Evolutionary conservation across 768 basidiomycete species (phyloP), one percentile per base, ranked within the genome.

Genomic region (Boletus sensibilis): DNA sequence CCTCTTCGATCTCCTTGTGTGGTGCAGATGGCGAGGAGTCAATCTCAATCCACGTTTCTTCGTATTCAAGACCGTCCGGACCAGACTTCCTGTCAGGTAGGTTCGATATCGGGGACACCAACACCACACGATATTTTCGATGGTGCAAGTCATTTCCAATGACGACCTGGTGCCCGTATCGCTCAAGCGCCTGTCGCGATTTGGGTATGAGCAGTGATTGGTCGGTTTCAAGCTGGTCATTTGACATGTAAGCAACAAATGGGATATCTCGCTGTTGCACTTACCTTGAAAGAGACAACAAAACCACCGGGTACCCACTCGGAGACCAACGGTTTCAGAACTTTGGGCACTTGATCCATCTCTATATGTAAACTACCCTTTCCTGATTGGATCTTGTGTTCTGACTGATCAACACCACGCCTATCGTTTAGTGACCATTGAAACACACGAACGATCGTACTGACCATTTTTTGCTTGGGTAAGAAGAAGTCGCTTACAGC

Each of bases 341-440:
- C 87, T 74, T 99, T 99, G 9, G 97, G 97, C 0, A 98, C 95
- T 71, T 98, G 94, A 68, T 99, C 97, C 97, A 98, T 99, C 72
- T 98, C 95, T 53, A 98, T 90, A 44, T 85, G 83, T 25, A 98
- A 76, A 61, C 88, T 95, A 2, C 95, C 96, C 68, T 96, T 94
- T 29, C 92, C 92, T 1, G 94, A 97, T 67, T 98, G 96, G 37
- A 99, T 98, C 76, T 99, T 99, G 75, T 99, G 97, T 74, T 93
- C 94, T 1, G 93, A 89, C 96, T 97, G 65, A 31, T 10, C 31
- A 37, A 49, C 31, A 18, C 21, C 20, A 42, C 25, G 9, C 39
- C 14, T 31, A 25, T 40, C 33, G 11, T 56, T 60, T 1, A 58
- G 57, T 7, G 35, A 46, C 47, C n/a, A 8, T 38, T 3, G 1